A percentile compares a stretch with the other conserved stretches of the same genome.
phyloP scores from a whole-genome alignment of 2,329 filamentous ascomycete genomes.

The Aspergillus transmontanensis region DNA sequence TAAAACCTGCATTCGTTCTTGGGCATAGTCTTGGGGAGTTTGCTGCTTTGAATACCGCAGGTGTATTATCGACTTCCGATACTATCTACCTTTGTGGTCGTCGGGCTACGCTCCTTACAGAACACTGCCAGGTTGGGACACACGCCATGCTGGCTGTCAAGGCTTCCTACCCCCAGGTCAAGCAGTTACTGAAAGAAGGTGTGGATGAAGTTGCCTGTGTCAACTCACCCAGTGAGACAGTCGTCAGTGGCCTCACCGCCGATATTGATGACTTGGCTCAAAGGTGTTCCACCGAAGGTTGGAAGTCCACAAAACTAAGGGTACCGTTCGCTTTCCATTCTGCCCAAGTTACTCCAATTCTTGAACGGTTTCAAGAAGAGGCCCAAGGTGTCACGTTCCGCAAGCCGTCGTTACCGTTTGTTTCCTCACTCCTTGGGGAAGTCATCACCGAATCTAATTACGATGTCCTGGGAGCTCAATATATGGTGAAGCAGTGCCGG shows the following conservation, averaged over 20 bases:
- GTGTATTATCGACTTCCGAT: conserved; percentile 39
- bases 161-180: conserved; percentile 39
- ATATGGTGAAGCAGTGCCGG: conserved; percentile 44
- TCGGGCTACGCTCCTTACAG: conserved; percentile 45
- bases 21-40: conserved; percentile 48
- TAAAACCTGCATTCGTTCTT: conserved; percentile 42
- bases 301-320: conserved; percentile 44
- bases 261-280: conserved; percentile 42
- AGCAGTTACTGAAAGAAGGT: conserved; percentile 28
- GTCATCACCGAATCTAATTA: conserved; percentile 57
- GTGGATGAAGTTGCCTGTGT: conserved; percentile 43
- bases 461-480: conserved; percentile 51
- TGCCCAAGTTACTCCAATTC: conserved; percentile 49
- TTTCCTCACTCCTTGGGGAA: conserved; percentile 50
- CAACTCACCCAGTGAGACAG: conserved; percentile 47
- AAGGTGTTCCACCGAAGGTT: conserved; percentile 37
- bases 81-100: conserved; percentile 56
- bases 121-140: conserved; percentile 38
- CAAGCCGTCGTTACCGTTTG: conserved; percentile 38
- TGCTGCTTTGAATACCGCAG: conserved; percentile 42
- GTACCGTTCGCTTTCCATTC: conserved; percentile 53
- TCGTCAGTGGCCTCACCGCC: conserved; percentile 42
- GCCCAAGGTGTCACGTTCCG: conserved; percentile 43
- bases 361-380: conserved; percentile 43
- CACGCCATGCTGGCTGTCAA: conserved; percentile 50